Percentiles rank a stretch among this genome's conserved stretches.
These are phyloP conservation scores for Pelargonium fulgidum DNA, from an alignment of 441 rosid genomes.

Conservation along the genomic window DNA sequence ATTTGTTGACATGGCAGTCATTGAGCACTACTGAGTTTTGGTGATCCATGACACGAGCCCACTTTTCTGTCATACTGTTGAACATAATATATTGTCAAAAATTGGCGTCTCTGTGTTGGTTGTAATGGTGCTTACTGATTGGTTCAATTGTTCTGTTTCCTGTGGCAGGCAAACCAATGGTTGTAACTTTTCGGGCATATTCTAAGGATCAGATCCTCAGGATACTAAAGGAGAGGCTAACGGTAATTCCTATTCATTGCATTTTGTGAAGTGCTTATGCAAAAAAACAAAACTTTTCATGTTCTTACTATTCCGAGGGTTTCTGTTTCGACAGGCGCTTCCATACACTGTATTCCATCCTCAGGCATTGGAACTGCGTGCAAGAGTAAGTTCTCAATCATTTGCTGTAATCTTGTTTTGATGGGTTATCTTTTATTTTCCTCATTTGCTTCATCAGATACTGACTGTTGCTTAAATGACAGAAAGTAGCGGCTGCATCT, in stretches of 20 bases:
- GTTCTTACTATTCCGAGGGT: neutral
- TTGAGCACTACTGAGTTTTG: neutral
- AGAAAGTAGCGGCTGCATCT: constrained; percentile 93
- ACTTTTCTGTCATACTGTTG: neutral
- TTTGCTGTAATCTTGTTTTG: neutral
- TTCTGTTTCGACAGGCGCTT: constrained; percentile 37
- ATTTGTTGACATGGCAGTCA: too few relatives aligned
- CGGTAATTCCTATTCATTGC: constrained; percentile 36
- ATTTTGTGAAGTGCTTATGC: neutral
- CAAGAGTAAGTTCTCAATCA: constrained; percentile 57
- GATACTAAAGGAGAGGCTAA: constrained; percentile 74
- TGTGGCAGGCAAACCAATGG: constrained; percentile 67
- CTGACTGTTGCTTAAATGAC: constrained; percentile 22
- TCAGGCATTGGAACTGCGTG: constrained; percentile 86
- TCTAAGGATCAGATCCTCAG: constrained; percentile 66
- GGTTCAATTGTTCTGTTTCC: constrained; percentile 5
- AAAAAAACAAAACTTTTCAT: neutral
- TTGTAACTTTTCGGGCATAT: constrained; percentile 73
- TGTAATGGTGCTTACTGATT: constrained; percentile 16
- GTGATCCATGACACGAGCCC: neutral
- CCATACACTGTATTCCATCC: constrained; percentile 59
- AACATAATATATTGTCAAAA: neutral
- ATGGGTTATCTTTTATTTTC: constrained; percentile 12
- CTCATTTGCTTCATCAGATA: constrained; percentile 12
- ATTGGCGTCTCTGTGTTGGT: constrained; percentile 5